A percentile compares a stretch with the other conserved stretches of the same genome.
phyloP scores from a whole-genome alignment of 2,329 filamentous ascomycete species.

The Diatrype stigma region DNA sequence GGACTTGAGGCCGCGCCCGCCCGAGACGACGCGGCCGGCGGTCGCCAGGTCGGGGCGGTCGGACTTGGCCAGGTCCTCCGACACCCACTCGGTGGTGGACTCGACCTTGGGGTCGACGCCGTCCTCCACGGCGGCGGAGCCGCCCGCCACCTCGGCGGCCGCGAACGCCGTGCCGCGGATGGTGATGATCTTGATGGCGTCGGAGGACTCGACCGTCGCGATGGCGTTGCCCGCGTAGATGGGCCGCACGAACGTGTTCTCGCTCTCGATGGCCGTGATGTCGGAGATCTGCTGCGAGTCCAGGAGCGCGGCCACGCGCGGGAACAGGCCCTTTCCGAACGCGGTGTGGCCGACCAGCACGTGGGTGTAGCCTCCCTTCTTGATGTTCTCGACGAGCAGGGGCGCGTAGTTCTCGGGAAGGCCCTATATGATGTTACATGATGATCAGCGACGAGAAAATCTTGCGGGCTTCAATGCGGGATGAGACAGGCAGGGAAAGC shows the following conservation, averaged over 20 bases:
- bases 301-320: slow-evolving; percentile 83
- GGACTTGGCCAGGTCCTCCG: slow-evolving; percentile 86
- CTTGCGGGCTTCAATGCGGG: no score
- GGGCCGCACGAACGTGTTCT: slow-evolving; percentile 91
- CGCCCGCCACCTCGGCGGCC: slow-evolving; percentile 64
- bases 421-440: slow-evolving; percentile 60
- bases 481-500: slow-evolving; percentile 1
- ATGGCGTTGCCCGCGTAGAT: slow-evolving; percentile 99
- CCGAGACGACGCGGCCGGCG: slow-evolving; percentile 86
- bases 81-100: slow-evolving; percentile 79
- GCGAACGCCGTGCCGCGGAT: slow-evolving; percentile 91
- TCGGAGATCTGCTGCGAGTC: slow-evolving; percentile 94
- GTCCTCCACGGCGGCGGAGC: slow-evolving; percentile 72
- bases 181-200: slow-evolving; percentile 83
- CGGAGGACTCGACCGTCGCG: slow-evolving; percentile 86
- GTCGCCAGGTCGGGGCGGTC: slow-evolving; percentile 91
- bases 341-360: slow-evolving; percentile 87
- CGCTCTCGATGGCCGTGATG: slow-evolving; percentile 78
- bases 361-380: slow-evolving; percentile 91
- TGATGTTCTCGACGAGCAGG: slow-evolving; percentile 91
- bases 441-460: neutral
- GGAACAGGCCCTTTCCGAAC: slow-evolving; percentile 93
- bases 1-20: slow-evolving; percentile 91
- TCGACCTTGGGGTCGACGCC: slow-evolving; percentile 79
- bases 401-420: slow-evolving; percentile 94